Evolutionary conservation across 2,329 filamentous ascomycete species (phyloP).

Genomic region (Dothidotthia symphoricarpi): DNA sequence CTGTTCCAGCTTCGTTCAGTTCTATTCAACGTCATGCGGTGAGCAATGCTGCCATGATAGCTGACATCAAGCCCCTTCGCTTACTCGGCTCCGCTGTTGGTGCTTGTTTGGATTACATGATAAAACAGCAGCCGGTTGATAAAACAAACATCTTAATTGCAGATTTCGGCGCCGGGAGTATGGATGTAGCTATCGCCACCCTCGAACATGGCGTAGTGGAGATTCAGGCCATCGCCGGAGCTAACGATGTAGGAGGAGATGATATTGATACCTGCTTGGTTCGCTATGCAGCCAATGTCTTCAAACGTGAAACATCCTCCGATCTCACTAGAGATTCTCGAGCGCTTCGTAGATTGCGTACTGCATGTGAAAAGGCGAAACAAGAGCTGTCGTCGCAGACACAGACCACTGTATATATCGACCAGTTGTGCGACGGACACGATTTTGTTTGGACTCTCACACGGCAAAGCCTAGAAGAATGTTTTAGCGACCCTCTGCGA

Average conservation of each 20-base stretch:
- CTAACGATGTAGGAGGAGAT: constrained; percentile 81
- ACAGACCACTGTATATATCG: too few relatives aligned
- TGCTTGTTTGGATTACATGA: too few relatives aligned
- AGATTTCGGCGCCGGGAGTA: constrained; percentile 13
- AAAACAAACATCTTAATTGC: constrained; percentile 10
- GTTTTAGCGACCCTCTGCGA: constrained; percentile 80
- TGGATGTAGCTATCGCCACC: constrained; percentile 4
- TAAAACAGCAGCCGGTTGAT: constrained; percentile 6
- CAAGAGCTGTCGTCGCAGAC: too few relatives aligned
- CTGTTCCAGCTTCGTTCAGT: too few relatives aligned
- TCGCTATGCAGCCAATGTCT: constrained; percentile 86
- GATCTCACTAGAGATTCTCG: constrained; percentile 61
- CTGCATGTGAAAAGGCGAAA: constrained; percentile 96
- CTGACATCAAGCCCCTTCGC: too few relatives aligned
- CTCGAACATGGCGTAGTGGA: constrained; percentile 73
- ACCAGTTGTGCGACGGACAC: too few relatives aligned
- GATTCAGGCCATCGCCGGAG: constrained; percentile 63
- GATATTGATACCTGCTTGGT: constrained; percentile 95
- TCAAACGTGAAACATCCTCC: constrained; percentile 66
- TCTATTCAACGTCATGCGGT: too few relatives aligned
- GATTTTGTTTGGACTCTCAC: too few relatives aligned
- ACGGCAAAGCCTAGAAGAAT: constrained; percentile 87
- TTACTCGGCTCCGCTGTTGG: too few relatives aligned
- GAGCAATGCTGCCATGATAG: too few relatives aligned
- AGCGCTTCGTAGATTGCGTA: constrained; percentile 97